A percentile compares a stretch with the other conserved stretches of the same genome.
Conservation (phyloP, 768 basidiomycete species). For the Leccinellum rugosiceps region DNA sequence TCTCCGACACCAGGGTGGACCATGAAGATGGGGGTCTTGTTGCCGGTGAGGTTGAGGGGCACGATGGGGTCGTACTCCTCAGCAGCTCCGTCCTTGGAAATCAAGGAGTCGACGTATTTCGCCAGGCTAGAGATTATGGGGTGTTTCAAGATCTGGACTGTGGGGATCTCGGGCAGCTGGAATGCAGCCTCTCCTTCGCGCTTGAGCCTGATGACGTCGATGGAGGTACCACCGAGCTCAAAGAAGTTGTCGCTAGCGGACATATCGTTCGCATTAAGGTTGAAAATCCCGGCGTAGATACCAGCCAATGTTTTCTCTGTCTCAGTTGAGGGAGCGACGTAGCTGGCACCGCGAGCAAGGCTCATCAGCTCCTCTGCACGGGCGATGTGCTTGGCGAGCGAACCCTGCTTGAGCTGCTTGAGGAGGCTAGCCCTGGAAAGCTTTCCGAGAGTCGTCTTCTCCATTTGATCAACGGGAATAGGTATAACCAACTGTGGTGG, state of each 20-base stretch:
- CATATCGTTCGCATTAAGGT: slow-evolving; percentile 19
- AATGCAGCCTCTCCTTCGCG: slow-evolving; percentile 28
- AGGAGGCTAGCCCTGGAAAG: slow-evolving; percentile 36
- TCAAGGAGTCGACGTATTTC: slow-evolving; percentile 29
- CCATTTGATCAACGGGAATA: slow-evolving; percentile 35
- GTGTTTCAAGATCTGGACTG: slow-evolving; percentile 38
- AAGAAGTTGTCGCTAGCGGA: slow-evolving; percentile 28
- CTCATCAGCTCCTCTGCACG: slow-evolving; percentile 1
- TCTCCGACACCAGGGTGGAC: background rate
- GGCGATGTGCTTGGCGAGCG: background rate
- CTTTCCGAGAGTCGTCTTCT: slow-evolving; percentile 42
- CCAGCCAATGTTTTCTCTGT: slow-evolving; percentile 30
- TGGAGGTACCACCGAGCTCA: slow-evolving; percentile 31
- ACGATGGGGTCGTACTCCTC: background rate
- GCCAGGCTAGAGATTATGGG: slow-evolving; percentile 29
- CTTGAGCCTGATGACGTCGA: slow-evolving; percentile 34
- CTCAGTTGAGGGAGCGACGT: slow-evolving; percentile 17
- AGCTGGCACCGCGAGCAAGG: slow-evolving; percentile 22
- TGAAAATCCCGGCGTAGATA: slow-evolving; percentile 33
- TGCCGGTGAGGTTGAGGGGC: background rate
- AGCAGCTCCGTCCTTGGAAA: slow-evolving; percentile 9
- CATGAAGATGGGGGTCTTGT: background rate
- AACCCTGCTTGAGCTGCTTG: background rate
- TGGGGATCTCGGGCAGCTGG: slow-evolving; percentile 31
- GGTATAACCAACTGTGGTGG: slow-evolving; percentile 38